phyloP scores from a whole-genome alignment of 129 eudicot genomes.

The Lactuca sativa region DNA sequence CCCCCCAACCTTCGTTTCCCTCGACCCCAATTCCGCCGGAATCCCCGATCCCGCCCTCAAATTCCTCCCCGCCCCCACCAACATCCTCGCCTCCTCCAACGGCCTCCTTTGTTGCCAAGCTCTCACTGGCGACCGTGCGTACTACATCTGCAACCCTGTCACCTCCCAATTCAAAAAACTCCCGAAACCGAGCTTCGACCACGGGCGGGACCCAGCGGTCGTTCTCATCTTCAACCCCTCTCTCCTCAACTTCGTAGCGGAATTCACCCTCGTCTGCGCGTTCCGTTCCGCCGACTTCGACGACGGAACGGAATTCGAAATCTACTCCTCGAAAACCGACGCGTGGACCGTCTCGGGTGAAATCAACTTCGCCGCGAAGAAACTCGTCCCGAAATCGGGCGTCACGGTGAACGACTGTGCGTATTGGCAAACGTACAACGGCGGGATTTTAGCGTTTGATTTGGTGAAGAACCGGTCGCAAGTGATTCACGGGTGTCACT shows the following conservation, averaged over 20 bases:
- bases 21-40: conserved; percentile 52
- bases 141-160: conserved; percentile 66
- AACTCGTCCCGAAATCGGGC: conserved; percentile 37
- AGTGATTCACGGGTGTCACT: conserved; percentile 14
- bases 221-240: conserved; percentile 67
- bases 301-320: conserved; percentile 63
- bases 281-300: conserved; percentile 59
- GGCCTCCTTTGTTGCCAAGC: conserved; percentile 68
- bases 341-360: conserved; percentile 58
- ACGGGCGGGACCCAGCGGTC: conserved; percentile 51
- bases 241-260: conserved; percentile 52
- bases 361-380: conserved; percentile 38
- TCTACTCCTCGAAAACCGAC: conserved; percentile 47
- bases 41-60: conserved; percentile 53
- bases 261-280: conserved; percentile 55
- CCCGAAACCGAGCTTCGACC: conserved; percentile 53
- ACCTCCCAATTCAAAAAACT: conserved; percentile 51
- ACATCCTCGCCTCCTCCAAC: conserved; percentile 49
- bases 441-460: conserved; percentile 47
- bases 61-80: conserved; percentile 55
- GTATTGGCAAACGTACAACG: conserved; percentile 36
- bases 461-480: conserved; percentile 46
- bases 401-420: conserved; percentile 41
- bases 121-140: conserved; percentile 31
- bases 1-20: conserved; percentile 40